Base-by-base conservation (phyloP, 768 basidiomycete genomes). In the Panaeolus cyanescens region DNA sequence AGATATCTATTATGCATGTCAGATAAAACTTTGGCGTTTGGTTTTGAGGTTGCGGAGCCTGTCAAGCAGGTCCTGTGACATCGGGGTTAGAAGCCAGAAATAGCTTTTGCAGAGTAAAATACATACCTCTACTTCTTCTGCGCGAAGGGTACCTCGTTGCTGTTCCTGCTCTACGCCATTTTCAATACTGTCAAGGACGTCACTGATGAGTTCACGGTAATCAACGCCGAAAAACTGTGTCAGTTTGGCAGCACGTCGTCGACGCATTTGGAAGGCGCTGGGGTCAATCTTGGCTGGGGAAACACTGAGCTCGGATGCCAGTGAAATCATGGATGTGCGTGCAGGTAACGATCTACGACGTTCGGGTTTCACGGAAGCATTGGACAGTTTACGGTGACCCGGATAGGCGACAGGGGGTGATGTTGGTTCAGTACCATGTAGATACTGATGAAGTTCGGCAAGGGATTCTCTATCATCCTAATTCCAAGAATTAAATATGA, bases 151-250 rank as follows among this genome's bases (percentile, higher is more conserved):
- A 31, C 92, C 93, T 42, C 78, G 75, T 54, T 77, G 82, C 56
- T 83, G 72, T 70, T 93, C 92, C 65, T 90, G 85, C 68, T 89
- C 85, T 54, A 95, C 69, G 70, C 91, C 79, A 62, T 76, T 83
- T 73, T 93, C 92, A 67, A 95, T 89, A 56, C 89, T 92, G 65
- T 92, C 90, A 64, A 95, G 73, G 32, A 95, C 84, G 69, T 93
- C 90, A 36, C 79, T 81, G 58, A 94, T 87, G 59, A 94, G 75
- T 58, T 91, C 90, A 28, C 86, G 83, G 72, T 95, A 93, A 71
- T 92, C 84, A 39, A 93, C 93, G 22, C 92, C 92, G 74, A 95
- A 95, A 81, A 94, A 94, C 74, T 89, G 83, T 28, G 90, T 89
- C 62, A 95, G 80, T 78, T 95, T 95, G 63, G 92, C 92, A 4